These are phyloP conservation scores for Arabis alpina DNA, from an alignment of 345 rosid species.

Conservation along the genomic window DNA sequence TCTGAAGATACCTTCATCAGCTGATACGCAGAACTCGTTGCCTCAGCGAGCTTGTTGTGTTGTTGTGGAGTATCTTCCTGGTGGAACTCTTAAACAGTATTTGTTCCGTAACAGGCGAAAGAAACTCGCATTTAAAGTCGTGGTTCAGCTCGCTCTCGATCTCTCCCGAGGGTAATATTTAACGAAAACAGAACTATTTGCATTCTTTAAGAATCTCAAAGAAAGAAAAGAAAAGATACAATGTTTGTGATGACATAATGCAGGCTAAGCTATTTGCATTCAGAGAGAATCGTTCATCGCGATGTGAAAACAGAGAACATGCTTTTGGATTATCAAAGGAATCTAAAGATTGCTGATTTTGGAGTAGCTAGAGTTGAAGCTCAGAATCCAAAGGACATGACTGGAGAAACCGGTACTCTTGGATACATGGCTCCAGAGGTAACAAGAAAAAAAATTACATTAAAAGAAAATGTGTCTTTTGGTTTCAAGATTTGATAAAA, in stretches of 20 bases:
- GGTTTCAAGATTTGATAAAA: conserved; percentile 8
- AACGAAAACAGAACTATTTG: conserved; percentile 11
- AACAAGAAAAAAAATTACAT: not conserved
- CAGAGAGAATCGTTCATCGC: conserved; percentile 90
- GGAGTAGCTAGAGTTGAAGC: conserved; percentile 99
- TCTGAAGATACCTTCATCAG: conserved; percentile 73
- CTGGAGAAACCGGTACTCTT: conserved; percentile 99
- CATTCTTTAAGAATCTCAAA: conserved; percentile 16
- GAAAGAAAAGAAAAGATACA: not conserved
- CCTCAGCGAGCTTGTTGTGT: conserved; percentile 94
- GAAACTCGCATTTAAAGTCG: conserved; percentile 83
- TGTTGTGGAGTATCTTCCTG: conserved; percentile 86
- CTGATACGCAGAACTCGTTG: conserved; percentile 47
- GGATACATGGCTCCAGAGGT: conserved; percentile 99
- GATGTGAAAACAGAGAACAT: conserved; percentile 97
- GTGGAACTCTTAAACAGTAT: conserved; percentile 88
- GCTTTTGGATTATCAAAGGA: conserved; percentile 74
- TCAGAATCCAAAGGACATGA: conserved; percentile 96
- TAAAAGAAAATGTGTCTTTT: not conserved
- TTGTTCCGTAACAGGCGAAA: conserved; percentile 80
- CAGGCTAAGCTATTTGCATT: conserved; percentile 92
- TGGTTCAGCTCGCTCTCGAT: conserved; percentile 87
- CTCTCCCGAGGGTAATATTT: conserved; percentile 81
- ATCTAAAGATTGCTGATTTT: conserved; percentile 95
- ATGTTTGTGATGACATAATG: too few relatives aligned